Evolutionary conservation across 331 rosid species (phyloP), one percentile per base, ranked within the genome.

Genomic region (Acacia pycnantha): DNA sequence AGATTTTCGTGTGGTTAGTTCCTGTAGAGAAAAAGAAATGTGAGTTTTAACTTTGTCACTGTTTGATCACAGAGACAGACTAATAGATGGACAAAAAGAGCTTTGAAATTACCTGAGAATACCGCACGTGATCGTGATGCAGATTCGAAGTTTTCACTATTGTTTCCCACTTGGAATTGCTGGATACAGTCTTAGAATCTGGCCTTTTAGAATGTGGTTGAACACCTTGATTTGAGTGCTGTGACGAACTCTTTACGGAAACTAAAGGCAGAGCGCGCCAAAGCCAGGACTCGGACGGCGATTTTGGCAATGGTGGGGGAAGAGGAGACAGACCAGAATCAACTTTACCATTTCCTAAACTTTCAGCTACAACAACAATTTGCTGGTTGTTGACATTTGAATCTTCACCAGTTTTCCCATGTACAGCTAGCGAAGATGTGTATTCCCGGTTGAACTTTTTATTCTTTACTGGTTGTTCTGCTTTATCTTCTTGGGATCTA

Each of bases 231-330:
- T 80, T 84, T 11, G 77, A 74, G 72, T 77, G 81, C 9, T 79
- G 78, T 16, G 80, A 79, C 16, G 89, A 70, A 43, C 83, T 92
- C 81, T 86, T 80, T 0, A 86, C 56, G 73, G 97, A 84, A 81
- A 90, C 76, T 74, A 94, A 89, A 77, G 99, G 92, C 74, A 94
- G 86, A 8, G 95, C 87, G 31, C 88, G 93, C 88, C 94, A 89
- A 59, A 96, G 98, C 99, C 99, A 96, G 18, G 99, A 96, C 81
- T 96, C 95, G 0, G 98, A 88, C 70, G 99, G 99, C 48, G 99
- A 94, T 84, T 87, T 94, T 41, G 97, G 99, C 82, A 94, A 78
- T 26, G 98, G 97, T 29, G 95, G 98, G 1, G 91, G 92, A 51
- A 81, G 89, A 87, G 85, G 85, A 83, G 89, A 83, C 51, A 41